Base-by-base conservation (phyloP, 768 basidiomycete genomes). In the Galerina sulciceps region DNA sequence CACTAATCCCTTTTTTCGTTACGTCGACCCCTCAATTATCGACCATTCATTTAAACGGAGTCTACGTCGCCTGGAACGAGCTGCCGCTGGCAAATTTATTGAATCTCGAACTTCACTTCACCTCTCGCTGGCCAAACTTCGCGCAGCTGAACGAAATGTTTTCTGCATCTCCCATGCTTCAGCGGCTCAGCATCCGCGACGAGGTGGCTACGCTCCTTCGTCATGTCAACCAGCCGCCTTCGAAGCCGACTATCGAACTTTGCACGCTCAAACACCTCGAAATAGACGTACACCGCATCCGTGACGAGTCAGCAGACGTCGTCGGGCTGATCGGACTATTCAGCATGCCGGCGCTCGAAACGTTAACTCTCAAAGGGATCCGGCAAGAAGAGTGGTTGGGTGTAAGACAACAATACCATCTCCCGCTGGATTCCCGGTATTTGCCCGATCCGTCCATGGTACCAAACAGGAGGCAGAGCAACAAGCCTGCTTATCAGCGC, bases 1-100 rank as follows among this genome's bases (percentile, higher is more conserved):
- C 62, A 3, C 37, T 71, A 11, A 64, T 70, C 10, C 57, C 63
- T 1, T 67, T 72, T 53, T 68, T 72, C 50, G 61, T 59, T 11
- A 59, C 57, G n/a, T 58, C 67, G 4, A 61, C 66, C 2, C 70
- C 66, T 1, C 50, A 60, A 20, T 48, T 71, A 18, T 46, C 66
- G 13, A 62, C 58, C 13, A 63, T 71, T 10, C 56, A 58, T 10
- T 34, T 71, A 9, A 65, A 60, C 10, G 70, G 71, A 2, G 65
- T 68, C 4, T 68, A 69, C 18, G 40, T 70, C 26, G 63, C 63
- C 0, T 72, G 71, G 71, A 69, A 66, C 36, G 67, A 62, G 20
- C 56, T 66, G 1, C 67, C 67, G 2, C 50, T 69, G 9, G 51
- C 57, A 15, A 65, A 65, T 22, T 54, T 68, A 8, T 57, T 59